Evolutionary conservation across 164 flowering plant species (phyloP).

Genomic region (Tetrastigma voinierianum): DNA sequence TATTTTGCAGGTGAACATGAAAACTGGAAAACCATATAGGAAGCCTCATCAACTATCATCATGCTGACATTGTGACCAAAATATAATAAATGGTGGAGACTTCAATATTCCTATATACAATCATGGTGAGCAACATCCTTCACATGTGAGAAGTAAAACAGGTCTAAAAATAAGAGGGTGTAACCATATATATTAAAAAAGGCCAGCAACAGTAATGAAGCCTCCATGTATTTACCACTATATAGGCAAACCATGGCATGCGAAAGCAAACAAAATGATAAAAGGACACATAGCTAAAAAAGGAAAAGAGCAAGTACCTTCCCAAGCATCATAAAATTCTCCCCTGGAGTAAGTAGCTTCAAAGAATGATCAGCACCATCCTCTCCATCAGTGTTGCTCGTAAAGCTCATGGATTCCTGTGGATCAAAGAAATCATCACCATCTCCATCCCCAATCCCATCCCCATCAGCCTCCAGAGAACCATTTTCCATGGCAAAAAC

Average conservation of each 20-base stretch:
- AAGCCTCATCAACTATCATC: no score
- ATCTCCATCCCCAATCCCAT: background rate
- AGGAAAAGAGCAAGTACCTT: constrained; percentile 47
- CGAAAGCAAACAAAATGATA: background rate
- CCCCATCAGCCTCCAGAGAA: constrained; percentile 26
- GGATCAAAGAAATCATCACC: constrained; percentile 67
- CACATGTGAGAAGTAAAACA: background rate
- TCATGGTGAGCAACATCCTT: background rate
- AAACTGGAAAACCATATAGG: background rate
- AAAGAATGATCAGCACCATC: constrained; percentile 43
- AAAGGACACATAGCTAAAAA: background rate
- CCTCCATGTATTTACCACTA: background rate
- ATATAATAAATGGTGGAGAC: background rate
- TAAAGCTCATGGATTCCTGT: constrained; percentile 55
- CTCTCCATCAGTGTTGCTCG: constrained; percentile 54
- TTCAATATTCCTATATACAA: background rate
- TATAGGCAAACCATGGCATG: background rate
- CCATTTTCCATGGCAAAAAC: constrained; percentile 16
- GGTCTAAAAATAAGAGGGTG: background rate
- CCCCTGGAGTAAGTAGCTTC: constrained; percentile 36
- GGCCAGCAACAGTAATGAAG: background rate
- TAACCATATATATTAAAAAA: background rate
- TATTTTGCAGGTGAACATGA: background rate
- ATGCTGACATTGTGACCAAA: background rate
- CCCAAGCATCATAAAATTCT: constrained; percentile 90